Conservation (phyloP, 169 alveolate genomes). For the Condylostoma magnum region DNA sequence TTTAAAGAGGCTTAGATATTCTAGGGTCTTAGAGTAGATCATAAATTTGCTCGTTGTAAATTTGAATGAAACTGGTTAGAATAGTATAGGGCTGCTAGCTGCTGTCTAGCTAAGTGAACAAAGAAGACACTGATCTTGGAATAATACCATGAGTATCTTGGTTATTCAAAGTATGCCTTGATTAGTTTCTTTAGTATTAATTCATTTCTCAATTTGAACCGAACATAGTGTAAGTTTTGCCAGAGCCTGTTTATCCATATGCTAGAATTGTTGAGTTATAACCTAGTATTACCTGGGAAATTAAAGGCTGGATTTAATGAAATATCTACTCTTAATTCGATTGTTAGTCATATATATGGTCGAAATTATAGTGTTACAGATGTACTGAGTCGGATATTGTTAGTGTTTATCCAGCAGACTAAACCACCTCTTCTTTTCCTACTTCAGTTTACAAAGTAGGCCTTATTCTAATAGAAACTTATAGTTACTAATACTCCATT, state of each 20-base stretch:
- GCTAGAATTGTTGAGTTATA: conserved; percentile 83
- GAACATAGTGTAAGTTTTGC: conserved; percentile 84
- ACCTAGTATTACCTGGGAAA: conserved; percentile 64
- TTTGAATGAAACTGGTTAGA: conserved; percentile 40
- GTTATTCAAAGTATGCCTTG: background rate
- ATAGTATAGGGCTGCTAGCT: no score
- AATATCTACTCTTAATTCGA: conserved; percentile 12
- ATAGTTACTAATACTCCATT: no score
- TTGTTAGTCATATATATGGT: no score
- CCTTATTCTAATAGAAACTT: no score
- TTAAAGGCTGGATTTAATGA: background rate
- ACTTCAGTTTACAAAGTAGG: no score
- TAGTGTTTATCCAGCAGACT: no score
- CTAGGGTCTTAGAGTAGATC: conserved; percentile 55
- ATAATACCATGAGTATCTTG: background rate
- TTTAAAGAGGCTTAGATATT: conserved; percentile 45
- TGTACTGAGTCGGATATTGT: no score
- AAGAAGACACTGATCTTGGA: background rate
- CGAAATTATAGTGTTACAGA: no score
- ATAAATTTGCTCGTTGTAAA: conserved; percentile 61
- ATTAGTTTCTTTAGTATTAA: background rate
- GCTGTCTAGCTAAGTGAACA: no score
- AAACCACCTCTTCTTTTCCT: no score
- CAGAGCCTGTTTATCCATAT: conserved; percentile 87
- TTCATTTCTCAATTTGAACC: conserved; percentile 40